Evolutionary conservation across 305 asterid genomes (phyloP).

Genomic region (Fraxinus xanthoxyloides): DNA sequence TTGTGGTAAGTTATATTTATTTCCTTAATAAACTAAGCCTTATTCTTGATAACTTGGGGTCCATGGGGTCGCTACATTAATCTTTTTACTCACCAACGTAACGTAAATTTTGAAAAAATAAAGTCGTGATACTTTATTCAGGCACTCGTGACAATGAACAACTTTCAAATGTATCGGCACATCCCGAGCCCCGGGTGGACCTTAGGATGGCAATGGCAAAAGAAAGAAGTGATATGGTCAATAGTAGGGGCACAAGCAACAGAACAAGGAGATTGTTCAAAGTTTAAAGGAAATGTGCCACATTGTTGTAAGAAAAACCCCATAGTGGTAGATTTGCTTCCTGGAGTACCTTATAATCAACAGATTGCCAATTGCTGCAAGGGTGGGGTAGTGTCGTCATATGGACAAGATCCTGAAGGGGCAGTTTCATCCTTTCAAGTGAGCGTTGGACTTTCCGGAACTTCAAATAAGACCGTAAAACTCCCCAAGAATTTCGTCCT

Average conservation of each 20-base stretch:
- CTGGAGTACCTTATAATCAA: slow-evolving; percentile 85
- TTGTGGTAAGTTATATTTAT: slow-evolving; percentile 44
- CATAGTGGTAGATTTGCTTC: slow-evolving; percentile 63
- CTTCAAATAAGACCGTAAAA: slow-evolving; percentile 74
- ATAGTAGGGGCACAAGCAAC: slow-evolving; percentile 84
- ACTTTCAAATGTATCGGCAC: slow-evolving; percentile 76
- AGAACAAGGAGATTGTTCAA: slow-evolving; percentile 88
- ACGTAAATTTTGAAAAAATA: not conserved
- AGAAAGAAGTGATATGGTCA: slow-evolving; percentile 87
- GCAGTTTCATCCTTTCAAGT: slow-evolving; percentile 72
- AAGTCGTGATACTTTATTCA: slow-evolving; percentile 11
- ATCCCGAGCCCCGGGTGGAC: slow-evolving; percentile 85
- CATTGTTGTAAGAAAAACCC: slow-evolving; percentile 75
- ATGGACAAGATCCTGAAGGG: slow-evolving; percentile 76
- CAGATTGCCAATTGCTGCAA: slow-evolving; percentile 82
- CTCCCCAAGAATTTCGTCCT: slow-evolving; percentile 69
- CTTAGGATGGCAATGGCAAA: slow-evolving; percentile 76
- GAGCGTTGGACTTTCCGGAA: slow-evolving; percentile 70
- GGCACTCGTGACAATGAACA: slow-evolving; percentile 76
- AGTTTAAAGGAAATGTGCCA: slow-evolving; percentile 74
- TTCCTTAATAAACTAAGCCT: not conserved
- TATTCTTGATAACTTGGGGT: not conserved
- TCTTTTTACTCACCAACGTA: not conserved
- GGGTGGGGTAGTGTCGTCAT: slow-evolving; percentile 73
- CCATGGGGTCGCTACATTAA: not conserved